phyloP scores from a whole-genome alignment of 2,329 filamentous ascomycete genomes.

The Colletotrichum sp. region DNA sequence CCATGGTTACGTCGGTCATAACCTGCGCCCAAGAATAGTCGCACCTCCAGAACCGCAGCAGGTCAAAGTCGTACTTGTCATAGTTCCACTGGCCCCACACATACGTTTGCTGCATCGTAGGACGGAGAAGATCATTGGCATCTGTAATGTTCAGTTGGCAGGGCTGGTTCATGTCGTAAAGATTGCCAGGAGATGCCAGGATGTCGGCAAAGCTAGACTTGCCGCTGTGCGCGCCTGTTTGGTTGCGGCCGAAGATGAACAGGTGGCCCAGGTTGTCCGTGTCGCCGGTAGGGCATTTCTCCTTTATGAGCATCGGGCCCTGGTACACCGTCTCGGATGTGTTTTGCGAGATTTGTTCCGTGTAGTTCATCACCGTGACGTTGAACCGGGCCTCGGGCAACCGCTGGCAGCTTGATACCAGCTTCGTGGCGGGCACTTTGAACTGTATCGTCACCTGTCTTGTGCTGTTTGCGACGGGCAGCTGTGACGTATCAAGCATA shows the following conservation, averaged over 20 bases:
- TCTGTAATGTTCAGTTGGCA: neutral
- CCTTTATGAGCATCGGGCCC: neutral
- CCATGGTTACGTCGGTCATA: neutral
- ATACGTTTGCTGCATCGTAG: neutral
- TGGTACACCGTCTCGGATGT: neutral
- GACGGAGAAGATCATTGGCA: neutral
- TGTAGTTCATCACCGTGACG: neutral
- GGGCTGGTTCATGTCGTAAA: neutral
- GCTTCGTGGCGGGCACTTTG: neutral
- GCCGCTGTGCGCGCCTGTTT: neutral
- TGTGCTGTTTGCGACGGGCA: neutral
- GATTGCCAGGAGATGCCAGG: neutral
- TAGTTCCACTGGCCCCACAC: neutral
- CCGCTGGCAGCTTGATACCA: neutral
- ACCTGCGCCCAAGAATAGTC: neutral
- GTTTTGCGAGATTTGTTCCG: neutral
- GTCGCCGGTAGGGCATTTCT: neutral
- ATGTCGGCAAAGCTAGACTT: neutral
- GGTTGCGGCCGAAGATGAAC: neutral
- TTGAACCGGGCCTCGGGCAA: neutral
- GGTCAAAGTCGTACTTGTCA: neutral
- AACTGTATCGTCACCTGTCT: neutral
- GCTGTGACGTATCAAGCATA: neutral
- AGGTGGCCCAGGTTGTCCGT: neutral
- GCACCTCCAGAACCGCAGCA: neutral